phyloP scores from a whole-genome alignment of 129 eudicot species.

The Centaurea solstitialis region DNA sequence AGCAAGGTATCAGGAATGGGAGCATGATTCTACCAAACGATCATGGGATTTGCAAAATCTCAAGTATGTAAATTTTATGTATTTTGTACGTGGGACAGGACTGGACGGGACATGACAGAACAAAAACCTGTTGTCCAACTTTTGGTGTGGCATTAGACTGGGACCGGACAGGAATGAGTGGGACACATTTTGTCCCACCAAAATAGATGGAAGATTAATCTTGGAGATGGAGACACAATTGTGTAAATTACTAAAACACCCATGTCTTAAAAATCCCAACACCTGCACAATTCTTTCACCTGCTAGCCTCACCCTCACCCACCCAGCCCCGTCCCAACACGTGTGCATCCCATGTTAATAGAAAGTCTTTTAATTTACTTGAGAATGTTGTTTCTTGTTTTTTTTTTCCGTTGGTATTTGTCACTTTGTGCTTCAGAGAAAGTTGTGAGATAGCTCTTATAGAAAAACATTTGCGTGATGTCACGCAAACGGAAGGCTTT shows the following conservation, averaged over 20 bases:
- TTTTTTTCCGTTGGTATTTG: background rate
- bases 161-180: background rate
- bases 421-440: slow-evolving; percentile 50
- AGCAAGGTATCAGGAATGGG: slow-evolving; percentile 82
- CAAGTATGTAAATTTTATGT: slow-evolving; percentile 44
- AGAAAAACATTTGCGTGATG: slow-evolving; percentile 51
- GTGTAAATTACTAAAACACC: background rate
- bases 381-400: background rate
- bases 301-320: background rate
- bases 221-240: background rate
- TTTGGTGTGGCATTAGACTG: background rate
- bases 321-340: background rate
- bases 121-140: background rate
- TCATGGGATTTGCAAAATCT: slow-evolving; percentile 78
- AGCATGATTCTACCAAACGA: slow-evolving; percentile 63
- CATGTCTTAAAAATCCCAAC: background rate
- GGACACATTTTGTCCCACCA: background rate
- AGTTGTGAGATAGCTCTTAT: slow-evolving; percentile 70
- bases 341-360: background rate
- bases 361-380: background rate
- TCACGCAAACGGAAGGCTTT: slow-evolving; percentile 61
- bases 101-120: no score
- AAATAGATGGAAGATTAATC: background rate
- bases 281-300: background rate
- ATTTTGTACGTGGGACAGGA: background rate